Base-by-base conservation (phyloP, 2,329 filamentous ascomycete species). In the Pezicula neosporulosa region DNA sequence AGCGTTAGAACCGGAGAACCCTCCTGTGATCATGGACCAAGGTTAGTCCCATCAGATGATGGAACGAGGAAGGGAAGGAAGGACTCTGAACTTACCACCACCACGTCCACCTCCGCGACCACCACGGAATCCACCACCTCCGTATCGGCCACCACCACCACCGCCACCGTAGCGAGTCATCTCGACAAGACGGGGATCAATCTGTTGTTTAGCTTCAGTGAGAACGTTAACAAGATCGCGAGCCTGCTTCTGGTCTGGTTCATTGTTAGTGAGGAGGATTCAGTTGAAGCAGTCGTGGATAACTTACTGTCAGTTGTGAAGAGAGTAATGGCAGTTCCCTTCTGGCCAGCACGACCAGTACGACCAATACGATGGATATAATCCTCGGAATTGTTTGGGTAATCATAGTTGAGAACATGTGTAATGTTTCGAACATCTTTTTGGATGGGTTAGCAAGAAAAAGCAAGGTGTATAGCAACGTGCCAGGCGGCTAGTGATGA, bases 351-450 rank as follows among this genome's bases (percentile, higher is more conserved):
- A 80, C 93, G 89, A 66, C 94, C 93, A 65, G 94, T 97, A 77
- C 94, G 89, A 66, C 94, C 94, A 72, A 93, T 94, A 72, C 94
- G 89, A 71, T 97, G 94, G 63, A 97, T 96, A 68, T 97, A 97
- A 70, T 97, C 93, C 78, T 99, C 94, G 67, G 94, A 85, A 76
- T 97, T 97, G 81, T 97, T 97, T 73, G 93, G 93, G 76, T 97
- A 97, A 74, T 97, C 94, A 89, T 97, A 97, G 86, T 97, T 97
- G 78, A 99, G 83, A 77, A 99, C 94, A 79, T 99, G 94, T 77
- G 94, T 97, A 80, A 99, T 99, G 83, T 99, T 96, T 78, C 92
- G 93, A 80, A 99, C 94, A 88, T 99, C 94, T 97, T 97, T 70
- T 78, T 72, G 77, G 71, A 81, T 73, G 83, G 81, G 89, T 96